phyloP scores from a whole-genome alignment of 768 basidiomycete species.

The Galerina sulciceps region DNA sequence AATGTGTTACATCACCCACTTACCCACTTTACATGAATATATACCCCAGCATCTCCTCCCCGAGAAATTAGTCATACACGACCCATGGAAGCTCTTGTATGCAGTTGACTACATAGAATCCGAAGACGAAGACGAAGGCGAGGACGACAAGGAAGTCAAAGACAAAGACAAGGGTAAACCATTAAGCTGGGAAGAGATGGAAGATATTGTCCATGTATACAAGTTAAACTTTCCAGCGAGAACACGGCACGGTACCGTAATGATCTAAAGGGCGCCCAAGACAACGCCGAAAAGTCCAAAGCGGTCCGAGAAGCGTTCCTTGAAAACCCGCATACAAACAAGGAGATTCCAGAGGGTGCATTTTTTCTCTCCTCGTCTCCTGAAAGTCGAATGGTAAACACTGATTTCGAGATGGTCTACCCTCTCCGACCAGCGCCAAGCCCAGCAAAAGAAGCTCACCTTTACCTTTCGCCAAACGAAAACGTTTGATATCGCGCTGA shows the following conservation, averaged over 20 bases:
- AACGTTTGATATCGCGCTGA: constrained; percentile 50
- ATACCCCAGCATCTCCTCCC: constrained; percentile 6
- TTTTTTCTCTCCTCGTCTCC: no score
- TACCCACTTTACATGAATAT: not conserved
- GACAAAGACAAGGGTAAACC: no score
- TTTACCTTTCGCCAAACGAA: constrained; percentile 46
- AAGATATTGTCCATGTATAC: no score
- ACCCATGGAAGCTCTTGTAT: constrained; percentile 1
- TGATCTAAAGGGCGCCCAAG: no score
- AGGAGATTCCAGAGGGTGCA: no score
- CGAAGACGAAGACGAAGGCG: not conserved
- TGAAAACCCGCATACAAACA: not conserved
- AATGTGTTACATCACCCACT: no score
- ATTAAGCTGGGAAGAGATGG: no score
- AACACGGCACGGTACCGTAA: no score
- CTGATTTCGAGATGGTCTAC: constrained; percentile 31
- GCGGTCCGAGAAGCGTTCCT: not conserved
- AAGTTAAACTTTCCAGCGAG: no score
- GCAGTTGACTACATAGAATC: not conserved
- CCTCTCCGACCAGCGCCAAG: constrained; percentile 26
- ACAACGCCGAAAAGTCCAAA: not conserved
- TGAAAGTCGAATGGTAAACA: no score
- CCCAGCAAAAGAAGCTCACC: constrained; percentile 43
- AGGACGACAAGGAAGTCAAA: no score
- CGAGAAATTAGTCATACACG: not conserved